These are phyloP conservation scores for Mycena polygramma DNA, from an alignment of 768 basidiomycete species.

Conservation along the genomic window DNA sequence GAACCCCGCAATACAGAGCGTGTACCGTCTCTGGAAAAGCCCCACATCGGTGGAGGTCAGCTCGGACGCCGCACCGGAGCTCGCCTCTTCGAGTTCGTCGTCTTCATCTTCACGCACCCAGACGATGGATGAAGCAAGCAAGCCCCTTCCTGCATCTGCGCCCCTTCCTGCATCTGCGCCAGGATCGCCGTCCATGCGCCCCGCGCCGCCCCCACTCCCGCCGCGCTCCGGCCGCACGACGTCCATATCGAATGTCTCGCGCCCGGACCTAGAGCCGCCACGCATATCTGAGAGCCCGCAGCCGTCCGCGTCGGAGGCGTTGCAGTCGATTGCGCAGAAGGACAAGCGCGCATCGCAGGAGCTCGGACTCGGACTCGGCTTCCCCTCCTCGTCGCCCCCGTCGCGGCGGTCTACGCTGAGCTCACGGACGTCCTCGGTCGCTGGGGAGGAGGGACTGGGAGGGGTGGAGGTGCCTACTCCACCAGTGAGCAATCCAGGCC, in stretches of 20 bases:
- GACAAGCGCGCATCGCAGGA: slow-evolving; percentile 52
- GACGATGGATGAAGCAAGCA: slow-evolving; percentile 23
- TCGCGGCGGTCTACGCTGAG: slow-evolving; percentile 32
- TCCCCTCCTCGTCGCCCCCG: slow-evolving; percentile 25
- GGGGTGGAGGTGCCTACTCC: neutral
- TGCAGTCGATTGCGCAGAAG: slow-evolving; percentile 68
- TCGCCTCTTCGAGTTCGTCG: slow-evolving; percentile 27
- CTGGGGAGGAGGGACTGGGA: slow-evolving; percentile 12
- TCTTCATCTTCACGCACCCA: slow-evolving; percentile 27
- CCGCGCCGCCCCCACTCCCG: slow-evolving; percentile 60
- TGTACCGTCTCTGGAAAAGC: slow-evolving; percentile 84
- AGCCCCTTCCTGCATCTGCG: slow-evolving; percentile 7
- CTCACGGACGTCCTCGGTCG: neutral
- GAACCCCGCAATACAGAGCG: slow-evolving; percentile 71
- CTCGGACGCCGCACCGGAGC: slow-evolving; percentile 9
- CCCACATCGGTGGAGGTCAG: slow-evolving; percentile 47
- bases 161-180: slow-evolving; percentile 7
- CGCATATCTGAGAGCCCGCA: slow-evolving; percentile 36
- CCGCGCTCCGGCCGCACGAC: slow-evolving; percentile 54
- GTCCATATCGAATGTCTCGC: slow-evolving; percentile 43
- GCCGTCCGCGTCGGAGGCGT: slow-evolving; percentile 64
- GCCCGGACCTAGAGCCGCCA: slow-evolving; percentile 43
- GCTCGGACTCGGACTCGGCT: slow-evolving; percentile 17
- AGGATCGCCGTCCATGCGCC: slow-evolving; percentile 22
- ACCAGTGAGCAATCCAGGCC: slow-evolving; percentile 16